These are phyloP conservation scores for Blumeria graminis DNA, from an alignment of 2,329 filamentous ascomycete species.

Conservation along the genomic window DNA sequence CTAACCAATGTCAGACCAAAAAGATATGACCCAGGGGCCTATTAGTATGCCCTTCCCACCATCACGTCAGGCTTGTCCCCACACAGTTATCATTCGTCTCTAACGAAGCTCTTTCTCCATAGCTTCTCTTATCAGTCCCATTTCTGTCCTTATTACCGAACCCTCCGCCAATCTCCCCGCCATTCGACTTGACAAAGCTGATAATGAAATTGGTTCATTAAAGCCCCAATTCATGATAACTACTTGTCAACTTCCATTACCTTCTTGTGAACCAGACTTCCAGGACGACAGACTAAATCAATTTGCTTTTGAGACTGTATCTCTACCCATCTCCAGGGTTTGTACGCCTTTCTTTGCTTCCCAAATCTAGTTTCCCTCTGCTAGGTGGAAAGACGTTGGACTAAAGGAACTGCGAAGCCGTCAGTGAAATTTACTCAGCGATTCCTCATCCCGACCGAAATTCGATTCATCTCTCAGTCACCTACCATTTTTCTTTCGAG, in stretches of 20 bases:
- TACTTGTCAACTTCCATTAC: slow-evolving; percentile 23
- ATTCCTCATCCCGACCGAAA: not conserved
- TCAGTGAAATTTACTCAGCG: not conserved
- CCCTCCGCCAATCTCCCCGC: not conserved
- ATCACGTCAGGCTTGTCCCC: too few species aligned
- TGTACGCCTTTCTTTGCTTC: slow-evolving; percentile 18
- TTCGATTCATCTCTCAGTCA: not conserved
- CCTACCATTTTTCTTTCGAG: slow-evolving; percentile 3
- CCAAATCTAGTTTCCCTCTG: slow-evolving; percentile 1
- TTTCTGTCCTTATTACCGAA: not conserved
- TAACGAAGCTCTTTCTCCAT: too few species aligned
- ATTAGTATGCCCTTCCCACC: too few species aligned
- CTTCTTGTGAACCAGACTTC: slow-evolving; percentile 47
- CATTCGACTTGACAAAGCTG: not conserved
- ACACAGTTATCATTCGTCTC: too few species aligned
- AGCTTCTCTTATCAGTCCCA: not conserved
- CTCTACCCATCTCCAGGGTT: slow-evolving; percentile 64
- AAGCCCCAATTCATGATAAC: not conserved
- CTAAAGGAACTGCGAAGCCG: not conserved
- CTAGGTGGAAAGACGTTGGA: slow-evolving; percentile 1
- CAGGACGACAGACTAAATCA: slow-evolving; percentile 68
- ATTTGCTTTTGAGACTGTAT: slow-evolving; percentile 77
- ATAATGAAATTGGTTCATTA: not conserved
- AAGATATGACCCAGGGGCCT: too few species aligned
- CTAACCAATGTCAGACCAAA: too few species aligned